Evolutionary conservation across 257 asterid genomes (phyloP), one percentile per base, ranked within the genome.

Genomic region (Rehmannia glutinosa): DNA sequence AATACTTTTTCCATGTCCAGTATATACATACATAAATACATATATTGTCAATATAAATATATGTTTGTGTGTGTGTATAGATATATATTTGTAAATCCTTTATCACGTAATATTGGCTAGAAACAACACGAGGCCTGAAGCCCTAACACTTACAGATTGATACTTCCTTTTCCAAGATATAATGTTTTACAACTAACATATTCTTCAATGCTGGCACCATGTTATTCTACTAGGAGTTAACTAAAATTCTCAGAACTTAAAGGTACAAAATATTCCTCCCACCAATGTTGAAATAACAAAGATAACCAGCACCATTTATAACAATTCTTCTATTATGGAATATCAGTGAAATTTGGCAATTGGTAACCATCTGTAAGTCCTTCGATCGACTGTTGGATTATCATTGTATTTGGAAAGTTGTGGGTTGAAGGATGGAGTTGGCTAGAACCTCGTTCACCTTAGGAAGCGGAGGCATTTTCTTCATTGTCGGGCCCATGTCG

Each of bases 401-500:
- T 70, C 82, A 64, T 30, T 75, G 87, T 75, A 86, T 77, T 30
- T 79, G 72, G 65, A 55, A 72, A 66, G 66, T 61, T 4, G 86
- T 51, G 8, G 71, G 80, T 20, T 89, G 88, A 62, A 91, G 95
- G 52, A 90, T 72, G 62, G 89, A 74, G 73, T 82, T 80, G 8
- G 95, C 93, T n/a, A 86, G 82, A 64, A 88, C 91, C 69, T 83
- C 91, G 51, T 88, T 75, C 80, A 86, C 45, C 65, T 78, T 80
- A 1, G 91, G 89, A 20, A 91, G 87, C 35, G 87, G 85, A 2
- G 89, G 87, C 95, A 89, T 83, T 73, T 80, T 84, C 90, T 79
- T 85, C 84, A 82, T 65, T 20, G 67, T 54, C 13, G 68, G 81
- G 46, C 74, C 82, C 85, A 76, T 81, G 24, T 77, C 90, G 64